Conservation (phyloP, 306 rosid species). For the Corylus americana region DNA sequence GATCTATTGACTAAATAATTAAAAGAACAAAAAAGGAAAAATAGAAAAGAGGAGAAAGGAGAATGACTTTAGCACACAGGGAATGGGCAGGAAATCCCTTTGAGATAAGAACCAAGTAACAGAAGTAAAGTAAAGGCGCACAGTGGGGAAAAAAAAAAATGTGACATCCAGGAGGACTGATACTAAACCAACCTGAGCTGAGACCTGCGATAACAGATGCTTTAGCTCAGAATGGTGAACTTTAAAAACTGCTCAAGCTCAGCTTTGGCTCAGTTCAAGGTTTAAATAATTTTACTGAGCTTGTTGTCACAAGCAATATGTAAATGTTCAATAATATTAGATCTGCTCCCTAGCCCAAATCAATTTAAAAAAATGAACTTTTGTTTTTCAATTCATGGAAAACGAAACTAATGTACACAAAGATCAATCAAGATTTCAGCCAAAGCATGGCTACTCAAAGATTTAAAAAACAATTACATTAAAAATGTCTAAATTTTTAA, state of each 20-base stretch:
- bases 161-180: not conserved
- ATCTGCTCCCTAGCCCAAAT: not conserved
- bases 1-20: not conserved
- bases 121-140: not conserved
- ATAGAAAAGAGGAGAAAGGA: not conserved
- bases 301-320: not conserved
- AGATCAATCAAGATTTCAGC: not conserved
- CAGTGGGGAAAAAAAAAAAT: not conserved
- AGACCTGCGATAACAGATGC: not conserved
- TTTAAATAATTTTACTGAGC: not conserved
- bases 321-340: not conserved
- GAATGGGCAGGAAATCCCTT: not conserved
- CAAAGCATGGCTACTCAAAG: not conserved
- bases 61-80: not conserved
- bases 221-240: not conserved
- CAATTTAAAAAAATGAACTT: not conserved
- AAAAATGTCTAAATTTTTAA: not conserved
- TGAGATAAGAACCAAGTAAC: not conserved
- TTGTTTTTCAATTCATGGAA: not conserved
- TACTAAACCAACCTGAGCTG: not conserved
- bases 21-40: not conserved
- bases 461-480: not conserved
- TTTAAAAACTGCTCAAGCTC: not conserved
- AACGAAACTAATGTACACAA: not conserved
- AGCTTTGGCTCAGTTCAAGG: not conserved